phyloP scores from a whole-genome alignment of 1,139 yeast genomes.

The Kazachstania sp. region DNA sequence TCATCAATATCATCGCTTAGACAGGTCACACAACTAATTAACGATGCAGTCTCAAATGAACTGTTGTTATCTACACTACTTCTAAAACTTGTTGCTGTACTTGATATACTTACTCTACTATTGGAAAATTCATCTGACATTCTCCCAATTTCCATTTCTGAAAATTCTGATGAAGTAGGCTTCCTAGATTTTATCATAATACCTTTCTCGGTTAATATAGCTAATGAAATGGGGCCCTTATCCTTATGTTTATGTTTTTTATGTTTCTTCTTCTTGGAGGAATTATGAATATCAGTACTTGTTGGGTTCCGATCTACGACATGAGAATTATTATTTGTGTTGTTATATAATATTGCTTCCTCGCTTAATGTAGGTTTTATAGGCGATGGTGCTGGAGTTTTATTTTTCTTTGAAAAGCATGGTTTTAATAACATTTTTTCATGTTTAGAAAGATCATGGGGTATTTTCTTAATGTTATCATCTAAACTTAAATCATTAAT shows the following conservation, averaged over 20 bases:
- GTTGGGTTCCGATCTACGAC: not conserved
- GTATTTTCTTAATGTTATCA: not conserved
- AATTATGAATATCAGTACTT: not conserved
- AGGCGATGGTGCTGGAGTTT: not conserved
- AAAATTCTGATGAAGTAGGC: constrained; percentile 8
- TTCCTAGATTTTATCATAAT: constrained; percentile 13
- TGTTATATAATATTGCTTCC: not conserved
- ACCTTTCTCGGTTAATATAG: constrained; percentile 13
- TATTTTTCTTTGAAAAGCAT: not conserved
- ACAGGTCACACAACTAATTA: constrained; percentile 30
- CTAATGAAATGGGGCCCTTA: constrained; percentile 12
- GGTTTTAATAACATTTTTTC: not conserved
- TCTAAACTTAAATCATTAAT: too few species aligned
- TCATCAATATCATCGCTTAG: constrained; percentile 20
- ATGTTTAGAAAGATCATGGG: not conserved
- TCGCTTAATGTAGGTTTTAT: not conserved
- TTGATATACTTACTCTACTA: constrained; percentile 11
- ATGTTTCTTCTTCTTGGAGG: not conserved
- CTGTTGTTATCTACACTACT: constrained; percentile 14
- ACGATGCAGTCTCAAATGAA: constrained; percentile 26
- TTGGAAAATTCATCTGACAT: constrained; percentile 2
- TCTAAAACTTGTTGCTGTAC: constrained; percentile 13
- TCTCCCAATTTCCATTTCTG: constrained; percentile 6
- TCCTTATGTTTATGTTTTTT: constrained; percentile 5
- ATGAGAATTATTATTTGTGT: not conserved